phyloP scores from a whole-genome alignment of 139 green algal species.

The Chloropicon primus region DNA sequence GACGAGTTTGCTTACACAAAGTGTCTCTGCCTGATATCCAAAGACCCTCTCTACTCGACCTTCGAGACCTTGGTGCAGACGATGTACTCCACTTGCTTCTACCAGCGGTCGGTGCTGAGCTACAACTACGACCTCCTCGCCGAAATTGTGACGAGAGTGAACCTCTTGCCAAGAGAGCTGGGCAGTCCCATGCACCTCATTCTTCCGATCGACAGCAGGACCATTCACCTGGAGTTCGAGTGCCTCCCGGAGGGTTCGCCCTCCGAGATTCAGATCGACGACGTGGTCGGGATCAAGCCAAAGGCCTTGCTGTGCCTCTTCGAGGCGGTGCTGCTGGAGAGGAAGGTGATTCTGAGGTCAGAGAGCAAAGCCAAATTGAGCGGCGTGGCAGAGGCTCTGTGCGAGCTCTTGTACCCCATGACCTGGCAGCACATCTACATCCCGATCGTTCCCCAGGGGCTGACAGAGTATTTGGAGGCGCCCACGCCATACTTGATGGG shows the following conservation, averaged over 20 bases:
- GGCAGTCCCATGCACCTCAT: neutral
- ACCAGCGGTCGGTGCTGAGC: neutral
- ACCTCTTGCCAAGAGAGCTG: neutral
- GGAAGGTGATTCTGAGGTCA: neutral
- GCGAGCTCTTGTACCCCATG: slow-evolving; percentile 31
- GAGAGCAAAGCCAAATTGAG: slow-evolving; percentile 5
- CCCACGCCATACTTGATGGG: slow-evolving; percentile 47
- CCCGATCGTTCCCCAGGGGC: slow-evolving; percentile 23
- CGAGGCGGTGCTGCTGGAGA: neutral
- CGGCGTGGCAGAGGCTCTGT: slow-evolving; percentile 17
- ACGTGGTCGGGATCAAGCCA: neutral
- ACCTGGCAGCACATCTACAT: slow-evolving; percentile 38
- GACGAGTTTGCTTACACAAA: neutral
- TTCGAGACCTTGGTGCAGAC: neutral
- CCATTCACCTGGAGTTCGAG: neutral
- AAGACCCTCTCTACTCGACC: neutral
- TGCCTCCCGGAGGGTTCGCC: neutral
- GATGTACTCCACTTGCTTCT: neutral
- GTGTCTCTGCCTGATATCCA: neutral
- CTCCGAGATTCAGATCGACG: neutral
- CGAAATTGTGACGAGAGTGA: neutral
- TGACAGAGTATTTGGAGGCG: slow-evolving; percentile 33
- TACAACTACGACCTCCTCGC: neutral
- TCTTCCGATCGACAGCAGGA: neutral
- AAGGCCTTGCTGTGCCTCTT: neutral